These are phyloP conservation scores for Penicillium decumbens DNA, from an alignment of 2,329 filamentous ascomycete species.

Conservation along the genomic window DNA sequence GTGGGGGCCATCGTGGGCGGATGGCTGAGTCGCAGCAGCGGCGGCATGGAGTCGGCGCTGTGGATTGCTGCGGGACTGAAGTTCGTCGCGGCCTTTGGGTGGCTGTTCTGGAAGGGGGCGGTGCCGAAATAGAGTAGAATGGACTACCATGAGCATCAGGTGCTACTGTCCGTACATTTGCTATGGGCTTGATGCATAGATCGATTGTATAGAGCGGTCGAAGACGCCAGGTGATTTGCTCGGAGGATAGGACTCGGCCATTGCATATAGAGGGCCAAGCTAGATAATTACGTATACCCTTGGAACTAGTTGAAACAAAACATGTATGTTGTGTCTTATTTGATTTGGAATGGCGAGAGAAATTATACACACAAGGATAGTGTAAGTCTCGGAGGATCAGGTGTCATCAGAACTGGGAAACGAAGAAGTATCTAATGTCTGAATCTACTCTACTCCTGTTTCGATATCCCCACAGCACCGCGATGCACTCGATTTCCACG, in stretches of 20 bases:
- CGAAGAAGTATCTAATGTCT: too few relatives aligned
- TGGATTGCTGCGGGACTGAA: constrained; percentile 44
- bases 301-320: too few relatives aligned
- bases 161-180: background rate
- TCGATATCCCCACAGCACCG: constrained; percentile 47
- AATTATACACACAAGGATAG: too few relatives aligned
- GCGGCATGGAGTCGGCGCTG: constrained; percentile 42
- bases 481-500: constrained; percentile 87
- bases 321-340: too few relatives aligned
- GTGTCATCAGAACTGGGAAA: too few relatives aligned
- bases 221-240: background rate
- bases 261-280: background rate
- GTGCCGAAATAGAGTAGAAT: constrained; percentile 15
- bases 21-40: constrained; percentile 40
- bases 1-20: constrained; percentile 42
- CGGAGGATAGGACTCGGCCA: background rate
- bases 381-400: too few relatives aligned
- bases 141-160: background rate
- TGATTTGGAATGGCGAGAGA: too few relatives aligned
- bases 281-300: background rate
- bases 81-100: constrained; percentile 33
- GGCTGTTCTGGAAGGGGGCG: constrained; percentile 37
- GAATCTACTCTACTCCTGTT: too few relatives aligned
- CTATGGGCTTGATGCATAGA: background rate
- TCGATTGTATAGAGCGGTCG: background rate